phyloP scores from a whole-genome alignment of 1,284 basidiomycete genomes.

The Fistulina hepatica region DNA sequence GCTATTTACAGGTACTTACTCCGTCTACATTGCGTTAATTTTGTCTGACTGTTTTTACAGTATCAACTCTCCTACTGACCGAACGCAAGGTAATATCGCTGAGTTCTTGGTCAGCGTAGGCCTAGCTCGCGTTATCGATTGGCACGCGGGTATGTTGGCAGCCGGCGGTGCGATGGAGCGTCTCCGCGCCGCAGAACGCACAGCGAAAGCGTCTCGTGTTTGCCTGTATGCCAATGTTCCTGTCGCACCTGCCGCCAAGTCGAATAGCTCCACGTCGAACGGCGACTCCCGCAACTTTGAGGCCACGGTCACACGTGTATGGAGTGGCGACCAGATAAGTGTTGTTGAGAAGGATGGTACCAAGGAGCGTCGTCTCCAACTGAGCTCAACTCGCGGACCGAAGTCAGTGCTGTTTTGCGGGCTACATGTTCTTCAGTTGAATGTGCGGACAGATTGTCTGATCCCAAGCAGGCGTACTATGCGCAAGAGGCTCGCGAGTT shows the following conservation, averaged over 20 bases:
- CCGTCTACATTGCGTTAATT: no score
- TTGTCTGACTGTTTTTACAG: no score
- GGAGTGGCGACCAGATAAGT: conserved; percentile 88
- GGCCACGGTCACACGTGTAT: conserved; percentile 76
- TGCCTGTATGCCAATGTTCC: conserved; percentile 65
- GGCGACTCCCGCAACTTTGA: conserved; percentile 59
- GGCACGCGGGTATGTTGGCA: conserved; percentile 94
- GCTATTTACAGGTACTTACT: no score
- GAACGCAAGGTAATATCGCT: conserved; percentile 93
- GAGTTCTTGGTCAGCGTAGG: conserved; percentile 81
- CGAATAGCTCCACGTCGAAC: conserved; percentile 33
- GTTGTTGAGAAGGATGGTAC: conserved; percentile 64
- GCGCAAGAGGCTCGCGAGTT: conserved; percentile 90
- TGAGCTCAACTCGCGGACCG: conserved; percentile 84
- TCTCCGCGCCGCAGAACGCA: conserved; percentile 75
- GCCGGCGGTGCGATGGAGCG: conserved; percentile 74
- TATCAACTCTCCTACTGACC: no score
- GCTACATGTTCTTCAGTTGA: conserved; percentile 4
- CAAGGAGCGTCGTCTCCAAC: conserved; percentile 77
- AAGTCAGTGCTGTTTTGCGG: conserved; percentile 37
- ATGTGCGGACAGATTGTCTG: conserved; percentile 49
- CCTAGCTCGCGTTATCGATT: conserved; percentile 88
- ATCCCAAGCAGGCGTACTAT: conserved; percentile 82
- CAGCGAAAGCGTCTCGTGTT: conserved; percentile 73
- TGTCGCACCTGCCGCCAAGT: conserved; percentile 29